Evolutionary conservation across 257 asterid species (phyloP).

Genomic region (Solanum chiquidenum): DNA sequence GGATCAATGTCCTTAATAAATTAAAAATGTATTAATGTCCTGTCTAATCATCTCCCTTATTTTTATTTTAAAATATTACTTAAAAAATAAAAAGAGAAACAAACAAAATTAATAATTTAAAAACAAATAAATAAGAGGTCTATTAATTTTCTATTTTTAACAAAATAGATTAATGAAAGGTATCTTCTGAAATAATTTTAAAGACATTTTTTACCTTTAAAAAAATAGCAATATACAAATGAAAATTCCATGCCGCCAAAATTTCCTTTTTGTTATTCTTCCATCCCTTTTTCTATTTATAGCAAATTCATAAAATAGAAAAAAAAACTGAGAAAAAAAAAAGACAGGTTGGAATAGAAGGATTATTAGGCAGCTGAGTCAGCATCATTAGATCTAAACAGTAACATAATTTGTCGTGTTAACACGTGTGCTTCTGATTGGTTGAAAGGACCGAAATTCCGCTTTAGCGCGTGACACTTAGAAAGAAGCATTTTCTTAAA

Average conservation of each 20-base stretch:
- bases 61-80: background rate
- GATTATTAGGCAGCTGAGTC: background rate
- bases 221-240: background rate
- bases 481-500: background rate
- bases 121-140: background rate
- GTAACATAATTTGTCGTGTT: background rate
- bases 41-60: rapidly evolving
- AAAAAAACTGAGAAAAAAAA: background rate
- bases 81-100: no score
- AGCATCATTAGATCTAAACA: background rate
- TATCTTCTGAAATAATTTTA: background rate
- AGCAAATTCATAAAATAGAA: background rate
- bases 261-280: background rate
- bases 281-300: background rate
- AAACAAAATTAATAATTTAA: no score
- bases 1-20: background rate
- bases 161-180: background rate
- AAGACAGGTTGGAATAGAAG: background rate
- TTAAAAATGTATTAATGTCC: background rate
- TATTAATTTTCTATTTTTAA: no score
- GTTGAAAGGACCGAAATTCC: background rate
- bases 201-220: background rate
- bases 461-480: background rate
- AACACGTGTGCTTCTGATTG: background rate
- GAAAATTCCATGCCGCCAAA: background rate